These are phyloP conservation scores for Debaryomyces castellii DNA, from an alignment of 805 yeast species.

Conservation along the genomic window DNA sequence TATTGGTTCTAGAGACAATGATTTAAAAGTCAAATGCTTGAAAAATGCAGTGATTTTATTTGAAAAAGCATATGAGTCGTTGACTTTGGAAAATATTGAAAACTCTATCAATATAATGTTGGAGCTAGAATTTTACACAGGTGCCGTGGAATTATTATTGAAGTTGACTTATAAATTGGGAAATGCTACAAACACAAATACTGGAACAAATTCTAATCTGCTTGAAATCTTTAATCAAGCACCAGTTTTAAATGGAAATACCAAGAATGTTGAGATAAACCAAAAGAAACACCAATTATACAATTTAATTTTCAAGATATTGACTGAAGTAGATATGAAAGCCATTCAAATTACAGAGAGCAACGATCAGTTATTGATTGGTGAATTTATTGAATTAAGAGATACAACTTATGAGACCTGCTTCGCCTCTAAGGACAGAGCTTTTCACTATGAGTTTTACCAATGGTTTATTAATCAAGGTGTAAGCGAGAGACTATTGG, in stretches of 20 bases:
- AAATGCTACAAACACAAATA: conserved; percentile 6
- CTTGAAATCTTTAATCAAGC: not conserved
- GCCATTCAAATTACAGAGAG: conserved; percentile 47
- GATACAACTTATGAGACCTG: conserved; percentile 74
- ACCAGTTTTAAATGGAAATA: conserved; percentile 4
- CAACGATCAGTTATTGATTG: conserved; percentile 39
- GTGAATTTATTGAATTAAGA: conserved; percentile 58
- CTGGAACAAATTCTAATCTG: not conserved
- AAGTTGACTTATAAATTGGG: conserved; percentile 70
- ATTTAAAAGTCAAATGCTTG: conserved; percentile 62
- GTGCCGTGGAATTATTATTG: conserved; percentile 80
- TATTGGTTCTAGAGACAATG: conserved; percentile 68
- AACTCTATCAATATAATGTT: conserved; percentile 80
- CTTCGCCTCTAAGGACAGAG: conserved; percentile 70
- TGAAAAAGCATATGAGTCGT: conserved; percentile 74
- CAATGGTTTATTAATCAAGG: conserved; percentile 88
- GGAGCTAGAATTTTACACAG: conserved; percentile 74
- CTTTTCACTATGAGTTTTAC: conserved; percentile 90
- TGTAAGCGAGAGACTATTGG: conserved; percentile 71
- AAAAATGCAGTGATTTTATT: conserved; percentile 73
- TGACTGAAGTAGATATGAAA: conserved; percentile 67
- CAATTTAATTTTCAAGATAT: conserved; percentile 69
- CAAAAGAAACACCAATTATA: conserved; percentile 50
- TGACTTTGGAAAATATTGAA: conserved; percentile 75
- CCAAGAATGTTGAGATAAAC: conserved; percentile 12